Base-by-base conservation (phyloP, 129 eudicot species). In the Pulicaria dysenterica region DNA sequence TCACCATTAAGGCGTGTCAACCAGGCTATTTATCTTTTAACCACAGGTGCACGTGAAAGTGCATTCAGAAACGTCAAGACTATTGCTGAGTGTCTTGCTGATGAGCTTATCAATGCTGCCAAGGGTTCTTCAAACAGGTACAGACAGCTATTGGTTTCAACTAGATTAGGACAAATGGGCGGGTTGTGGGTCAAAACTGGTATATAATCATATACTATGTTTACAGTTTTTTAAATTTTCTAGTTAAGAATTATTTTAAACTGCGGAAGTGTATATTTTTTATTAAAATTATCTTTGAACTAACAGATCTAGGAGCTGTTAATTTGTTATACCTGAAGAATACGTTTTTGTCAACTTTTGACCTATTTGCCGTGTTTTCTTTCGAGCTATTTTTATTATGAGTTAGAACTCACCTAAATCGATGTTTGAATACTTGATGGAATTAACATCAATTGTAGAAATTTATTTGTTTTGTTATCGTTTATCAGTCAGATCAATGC, bases 111-210 rank as follows among this genome's bases (percentile, higher is more conserved):
- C 68, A 89, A 86, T 77, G 96, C 96, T 63, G 92, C 92, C 7
- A 89, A 89, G 73, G 96, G 96, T 2, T 89, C 96, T 34, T 89
- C 96, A 10, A 89, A 89, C 96, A 88, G 95, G 95, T 88, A 58
- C 44, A 8, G 0, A 24, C 1, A 39, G 11, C 16, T 45, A 19
- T 2, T 12, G 3, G 38, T 40, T 15, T 73, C n/a, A 9, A 47
- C 14, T 48, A 3, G 4, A 2, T 55, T 4, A 2, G 1, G 9
- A 2, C 14, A 53, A 53, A n/a, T 3, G 3, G 14, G 5, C 14
- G 9, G 69, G 24, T 43, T 64, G 40, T 4, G 3, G 2, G 60
- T 55, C 5, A 55, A 40, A 15, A 17, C 0, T 42, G 39, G 7
- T 54, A 15, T 5, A 15, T 10, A 4, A 7, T 34, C 2, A 4